Conservation (phyloP, 192 early-diverging fungal species). For the Podila verticillata region DNA sequence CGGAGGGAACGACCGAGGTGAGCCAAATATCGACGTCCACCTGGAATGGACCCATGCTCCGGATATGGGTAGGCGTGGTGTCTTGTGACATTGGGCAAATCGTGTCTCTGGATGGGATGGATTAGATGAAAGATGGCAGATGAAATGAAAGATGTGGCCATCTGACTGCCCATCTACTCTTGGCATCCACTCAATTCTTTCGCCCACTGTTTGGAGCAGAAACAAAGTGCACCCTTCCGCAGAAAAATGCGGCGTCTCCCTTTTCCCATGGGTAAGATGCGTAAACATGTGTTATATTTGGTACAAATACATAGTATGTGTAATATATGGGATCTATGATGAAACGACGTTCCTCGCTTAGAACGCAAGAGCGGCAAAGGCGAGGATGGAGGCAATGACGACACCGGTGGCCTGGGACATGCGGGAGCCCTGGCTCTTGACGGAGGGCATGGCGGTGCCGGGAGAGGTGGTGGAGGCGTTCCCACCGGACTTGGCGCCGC, state of each 20-base stretch:
- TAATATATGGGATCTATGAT: not conserved
- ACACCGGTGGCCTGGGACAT: conserved; percentile 6
- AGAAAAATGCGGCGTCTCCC: too few species aligned
- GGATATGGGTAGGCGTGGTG: not conserved
- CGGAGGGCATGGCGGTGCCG: not conserved
- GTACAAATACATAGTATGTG: not conserved
- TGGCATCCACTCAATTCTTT: too few species aligned
- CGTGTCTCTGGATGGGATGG: not conserved
- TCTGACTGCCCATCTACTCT: too few species aligned
- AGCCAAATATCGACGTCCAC: conserved; percentile 14
- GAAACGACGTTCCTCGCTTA: not conserved
- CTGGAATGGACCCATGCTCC: conserved; percentile 19
- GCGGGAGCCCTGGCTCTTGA: not conserved
- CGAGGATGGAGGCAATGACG: conserved; percentile 3
- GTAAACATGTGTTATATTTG: too few species aligned
- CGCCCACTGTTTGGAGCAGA: too few species aligned
- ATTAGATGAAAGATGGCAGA: not conserved
- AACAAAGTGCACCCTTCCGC: too few species aligned
- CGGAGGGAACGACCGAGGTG: conserved; percentile 10
- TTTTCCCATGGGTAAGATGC: too few species aligned
- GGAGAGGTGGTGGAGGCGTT: not conserved
- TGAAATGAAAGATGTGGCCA: not conserved
- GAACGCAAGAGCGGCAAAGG: conserved; percentile 2
- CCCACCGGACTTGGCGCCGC: not conserved
- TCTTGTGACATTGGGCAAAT: too few species aligned